A percentile compares a stretch with the other conserved stretches of the same genome.
phyloP scores from a whole-genome alignment of 2,329 filamentous ascomycete genomes.

The Neocucurbitaria cava region DNA sequence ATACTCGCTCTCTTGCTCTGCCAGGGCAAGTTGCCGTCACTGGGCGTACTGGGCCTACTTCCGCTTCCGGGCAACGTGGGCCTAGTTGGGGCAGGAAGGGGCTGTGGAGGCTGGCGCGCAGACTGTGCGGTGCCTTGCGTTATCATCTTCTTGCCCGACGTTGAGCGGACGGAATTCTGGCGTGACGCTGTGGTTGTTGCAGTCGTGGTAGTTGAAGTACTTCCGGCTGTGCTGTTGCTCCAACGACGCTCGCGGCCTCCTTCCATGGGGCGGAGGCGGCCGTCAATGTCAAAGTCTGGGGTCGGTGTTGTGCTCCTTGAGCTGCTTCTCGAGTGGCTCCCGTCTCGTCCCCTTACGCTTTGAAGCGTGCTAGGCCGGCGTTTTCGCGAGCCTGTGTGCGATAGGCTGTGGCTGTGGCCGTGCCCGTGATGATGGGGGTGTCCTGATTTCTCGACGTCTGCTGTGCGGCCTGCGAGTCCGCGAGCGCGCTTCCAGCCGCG shows the following conservation, averaged over 20 bases:
- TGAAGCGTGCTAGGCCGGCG: slow-evolving; percentile 37
- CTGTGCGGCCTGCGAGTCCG: slow-evolving; percentile 30
- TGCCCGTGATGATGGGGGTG: slow-evolving; percentile 17
- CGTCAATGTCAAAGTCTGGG: slow-evolving; percentile 41
- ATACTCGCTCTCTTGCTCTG: slow-evolving; percentile 43
- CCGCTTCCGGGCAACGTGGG: slow-evolving; percentile 14
- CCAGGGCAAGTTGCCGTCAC: slow-evolving; percentile 29
- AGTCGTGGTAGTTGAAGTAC: too few relatives aligned
- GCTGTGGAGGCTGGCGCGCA: slow-evolving; percentile 31
- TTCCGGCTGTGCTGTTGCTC: slow-evolving; percentile 44
- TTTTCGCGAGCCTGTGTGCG: slow-evolving; percentile 29
- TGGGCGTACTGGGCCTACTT: slow-evolving; percentile 35
- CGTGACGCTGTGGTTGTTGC: slow-evolving; percentile 23
- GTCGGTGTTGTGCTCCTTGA: slow-evolving; percentile 42
- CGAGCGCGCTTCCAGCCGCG: slow-evolving; percentile 55
- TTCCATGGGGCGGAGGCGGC: slow-evolving; percentile 28
- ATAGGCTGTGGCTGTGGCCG: slow-evolving; percentile 16
- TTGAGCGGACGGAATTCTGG: slow-evolving; percentile 26
- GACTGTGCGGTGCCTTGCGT: slow-evolving; percentile 34
- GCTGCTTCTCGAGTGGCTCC: slow-evolving; percentile 40
- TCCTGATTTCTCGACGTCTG: slow-evolving; percentile 42
- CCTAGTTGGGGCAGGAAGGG: slow-evolving; percentile 18
- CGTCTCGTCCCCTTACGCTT: slow-evolving; percentile 27
- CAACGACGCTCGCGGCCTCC: slow-evolving; percentile 38
- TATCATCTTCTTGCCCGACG: slow-evolving; percentile 23